Base-by-base conservation (phyloP, 2,329 filamentous ascomycete genomes). In the Atkinsonella hypoxylon region DNA sequence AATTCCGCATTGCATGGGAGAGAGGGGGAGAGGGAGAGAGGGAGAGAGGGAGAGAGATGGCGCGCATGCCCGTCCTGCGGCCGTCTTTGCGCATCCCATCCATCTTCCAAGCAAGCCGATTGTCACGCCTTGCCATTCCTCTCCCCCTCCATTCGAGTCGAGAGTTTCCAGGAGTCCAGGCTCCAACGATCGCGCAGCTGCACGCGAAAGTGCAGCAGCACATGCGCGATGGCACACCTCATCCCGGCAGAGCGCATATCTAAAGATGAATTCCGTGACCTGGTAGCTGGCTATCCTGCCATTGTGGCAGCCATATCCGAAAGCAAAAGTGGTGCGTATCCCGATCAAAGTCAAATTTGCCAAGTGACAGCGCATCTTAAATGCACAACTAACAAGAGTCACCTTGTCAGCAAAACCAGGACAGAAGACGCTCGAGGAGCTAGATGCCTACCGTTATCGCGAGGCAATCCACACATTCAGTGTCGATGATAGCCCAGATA, bases 361-460 rank as follows among this genome's bases (percentile, higher is more conserved):
- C 39, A 15, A 48, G 47, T 51, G 43, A 42, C 39, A 30, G 36
- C 39, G 38, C 18, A 49, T 45, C 17, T 32, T 9, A 2, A 26
- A 26, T n/a, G n/a, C 30, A 18, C 20, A 22, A 15, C 48, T 36
- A 30, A 45, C 43, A 17, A 3, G 3, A 3, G 20, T 44, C 31
- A 45, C 32, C 9, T 17, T 2, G 7, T 30, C 5, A 76, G 73
- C 62, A 55, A 79, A 78, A 56, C 53, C 64, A 3, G 74, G 73
- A 32, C 72, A 77, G 53, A 70, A 69, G 59, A 70, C 73, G 1
- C 70, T 87, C 6, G 59, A 68, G 30, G 71, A 79, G 46, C 72
- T 88, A 18, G 83, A 87, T 54, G 56, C 69, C 1, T 79, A 77
- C 58, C 77, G 84, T 51, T 82, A 83, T 58, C 63, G 65, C 9